A percentile compares a stretch with the other conserved stretches of the same genome.
These are phyloP conservation scores for Biscogniauxia mediterranea DNA, from an alignment of 2,329 filamentous ascomycete species.

Conservation along the genomic window DNA sequence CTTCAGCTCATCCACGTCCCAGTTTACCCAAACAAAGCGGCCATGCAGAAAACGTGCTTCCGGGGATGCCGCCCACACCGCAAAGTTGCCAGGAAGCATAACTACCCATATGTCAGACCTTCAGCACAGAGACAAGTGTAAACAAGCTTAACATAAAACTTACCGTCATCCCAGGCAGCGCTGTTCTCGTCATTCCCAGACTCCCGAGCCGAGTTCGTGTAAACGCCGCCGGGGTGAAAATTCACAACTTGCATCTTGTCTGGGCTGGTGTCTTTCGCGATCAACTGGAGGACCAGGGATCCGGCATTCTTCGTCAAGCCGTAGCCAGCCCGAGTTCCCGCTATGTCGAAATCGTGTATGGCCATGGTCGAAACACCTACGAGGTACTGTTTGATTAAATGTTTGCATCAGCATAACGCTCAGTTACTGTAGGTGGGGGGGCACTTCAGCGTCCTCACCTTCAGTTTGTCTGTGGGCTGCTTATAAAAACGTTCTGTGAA, in stretches of 20 bases:
- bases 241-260: constrained; percentile 39
- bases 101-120: constrained; percentile 9
- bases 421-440: not conserved
- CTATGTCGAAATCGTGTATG: constrained; percentile 30
- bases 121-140: not conserved
- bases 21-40: constrained; percentile 37
- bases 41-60: constrained; percentile 40
- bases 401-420: not conserved
- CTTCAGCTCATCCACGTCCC: constrained; percentile 41
- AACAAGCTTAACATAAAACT: constrained; percentile 4
- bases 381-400: constrained; percentile 24
- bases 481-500: constrained; percentile 35
- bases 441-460: constrained; percentile 13
- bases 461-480: constrained; percentile 25
- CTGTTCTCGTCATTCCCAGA: constrained; percentile 23
- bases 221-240: constrained; percentile 40
- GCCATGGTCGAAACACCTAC: constrained; percentile 32
- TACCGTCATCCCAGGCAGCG: constrained; percentile 31
- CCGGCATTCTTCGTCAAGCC: constrained; percentile 39
- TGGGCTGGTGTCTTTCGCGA: constrained; percentile 35
- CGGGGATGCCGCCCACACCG: constrained; percentile 38
- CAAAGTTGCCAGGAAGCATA: constrained; percentile 35
- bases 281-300: constrained; percentile 36
- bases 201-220: constrained; percentile 29
- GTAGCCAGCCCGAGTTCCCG: constrained; percentile 29